Evolutionary conservation across 345 rosid genomes (phyloP), one percentile per base, ranked within the genome.

Genomic region (Citrus trifoliata): DNA sequence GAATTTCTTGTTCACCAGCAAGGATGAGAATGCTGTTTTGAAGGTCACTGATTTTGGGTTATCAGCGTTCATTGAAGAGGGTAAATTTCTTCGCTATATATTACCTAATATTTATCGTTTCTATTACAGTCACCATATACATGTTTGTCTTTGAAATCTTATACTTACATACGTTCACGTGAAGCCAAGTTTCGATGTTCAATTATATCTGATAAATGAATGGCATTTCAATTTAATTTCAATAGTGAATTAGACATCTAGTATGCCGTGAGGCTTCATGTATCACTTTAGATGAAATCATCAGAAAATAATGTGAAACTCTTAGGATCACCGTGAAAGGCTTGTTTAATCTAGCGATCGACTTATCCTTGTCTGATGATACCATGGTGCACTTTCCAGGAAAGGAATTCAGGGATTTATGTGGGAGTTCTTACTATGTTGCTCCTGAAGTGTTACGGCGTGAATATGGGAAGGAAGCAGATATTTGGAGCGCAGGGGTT

Each of bases 401-500:
- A 30, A 93, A 83, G 85, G 89, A 77, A 24, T 93, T 89, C 78
- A 84, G 72, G 70, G 93, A 93, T 78, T 89, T 93, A 24, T 93
- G 91, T 1, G 96, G 95, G 67, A 95, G 97, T 80, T 94, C 97
- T 25, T 95, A 89, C 78, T 95, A 95, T 76, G 93, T 93, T 63
- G 95, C 98, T 80, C 98, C 98, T 67, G 97, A 95, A 80, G 97
- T 95, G 12, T 78, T 95, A 70, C 70, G 55, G 32, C 92, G 97
- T 22, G 87, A 74, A 75, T 91, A 93, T 62, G 97, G 98, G 38
- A 93, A 93, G 85, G 97, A 93, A 83, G 80, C 86, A 27, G 97
- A 95, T 74, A 83, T 91, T 48, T 95, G 98, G 98, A 93, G 98
- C 85, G 97, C 93, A 53, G 98, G 97, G 80, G 83, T 91, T 53